Conservation (phyloP, 768 basidiomycete genomes). For the Cytidiella melzeri region DNA sequence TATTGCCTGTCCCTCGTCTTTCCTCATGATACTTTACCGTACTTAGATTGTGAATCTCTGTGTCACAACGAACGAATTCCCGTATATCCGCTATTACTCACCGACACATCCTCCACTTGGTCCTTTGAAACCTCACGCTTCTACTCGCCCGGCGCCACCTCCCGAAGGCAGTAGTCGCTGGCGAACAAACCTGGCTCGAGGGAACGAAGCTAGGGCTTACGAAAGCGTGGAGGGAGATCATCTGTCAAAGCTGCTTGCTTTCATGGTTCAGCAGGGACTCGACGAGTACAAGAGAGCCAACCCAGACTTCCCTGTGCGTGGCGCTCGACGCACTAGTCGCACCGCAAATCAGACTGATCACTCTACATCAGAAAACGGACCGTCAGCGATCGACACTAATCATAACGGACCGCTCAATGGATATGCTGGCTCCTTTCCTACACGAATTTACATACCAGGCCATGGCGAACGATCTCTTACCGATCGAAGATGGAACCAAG, state of each 20-base stretch:
- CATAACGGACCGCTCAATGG: slow-evolving; percentile 96
- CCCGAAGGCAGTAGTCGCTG: slow-evolving; percentile 61
- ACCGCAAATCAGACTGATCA: background rate
- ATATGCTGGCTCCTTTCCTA: slow-evolving; percentile 80
- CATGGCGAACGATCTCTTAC: slow-evolving; percentile 93
- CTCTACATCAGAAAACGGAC: slow-evolving; percentile 49
- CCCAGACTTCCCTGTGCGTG: slow-evolving; percentile 78
- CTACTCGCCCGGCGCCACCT: slow-evolving; percentile 58
- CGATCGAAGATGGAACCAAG: slow-evolving; percentile 77
- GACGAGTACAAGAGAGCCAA: slow-evolving; percentile 86
- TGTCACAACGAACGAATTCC: slow-evolving; percentile 86
- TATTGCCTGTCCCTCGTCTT: slow-evolving; percentile 1
- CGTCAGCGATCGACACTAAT: slow-evolving; percentile 76
- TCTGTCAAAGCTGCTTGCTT: slow-evolving; percentile 75
- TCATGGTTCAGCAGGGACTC: slow-evolving; percentile 74
- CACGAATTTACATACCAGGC: slow-evolving; percentile 99
- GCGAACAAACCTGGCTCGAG: slow-evolving; percentile 78
- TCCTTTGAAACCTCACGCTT: slow-evolving; percentile 62
- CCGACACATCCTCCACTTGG: slow-evolving; percentile 79
- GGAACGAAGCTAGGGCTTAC: slow-evolving; percentile 59
- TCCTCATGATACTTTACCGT: background rate
- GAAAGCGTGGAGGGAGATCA: slow-evolving; percentile 73
- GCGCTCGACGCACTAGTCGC: background rate
- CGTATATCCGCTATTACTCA: slow-evolving; percentile 92
- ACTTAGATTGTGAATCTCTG: slow-evolving; percentile 80